A percentile compares a stretch with the other conserved stretches of the same genome.
phyloP scores from a whole-genome alignment of 768 basidiomycete genomes.

The Pleurotus citrinopileatus region DNA sequence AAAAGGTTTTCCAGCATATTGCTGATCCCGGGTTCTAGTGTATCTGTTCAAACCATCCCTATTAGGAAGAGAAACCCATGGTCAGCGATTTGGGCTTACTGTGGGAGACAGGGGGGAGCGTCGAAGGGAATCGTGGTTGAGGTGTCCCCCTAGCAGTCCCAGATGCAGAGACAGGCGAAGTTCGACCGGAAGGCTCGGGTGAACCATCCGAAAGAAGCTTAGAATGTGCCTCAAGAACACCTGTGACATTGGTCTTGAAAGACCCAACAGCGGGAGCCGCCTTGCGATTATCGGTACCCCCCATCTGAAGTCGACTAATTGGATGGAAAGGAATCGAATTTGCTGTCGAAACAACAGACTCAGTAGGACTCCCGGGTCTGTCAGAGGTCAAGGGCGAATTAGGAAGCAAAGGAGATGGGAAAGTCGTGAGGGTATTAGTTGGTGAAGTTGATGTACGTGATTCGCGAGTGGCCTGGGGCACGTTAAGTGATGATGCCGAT shows the following conservation, averaged over 20 bases:
- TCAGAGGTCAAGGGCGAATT: slow-evolving; percentile 35
- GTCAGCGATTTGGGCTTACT: slow-evolving; percentile 39
- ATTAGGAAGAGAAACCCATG: slow-evolving; percentile 1
- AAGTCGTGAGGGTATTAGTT: slow-evolving; percentile 21
- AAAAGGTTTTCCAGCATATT: slow-evolving; percentile 89
- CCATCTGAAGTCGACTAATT: slow-evolving; percentile 63
- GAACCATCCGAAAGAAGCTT: slow-evolving; percentile 65
- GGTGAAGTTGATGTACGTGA: slow-evolving; percentile 42
- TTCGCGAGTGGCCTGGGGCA: slow-evolving; percentile 42
- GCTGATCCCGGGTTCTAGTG: slow-evolving; percentile 86
- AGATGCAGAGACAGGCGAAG: slow-evolving; percentile 70
- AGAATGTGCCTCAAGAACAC: slow-evolving; percentile 75
- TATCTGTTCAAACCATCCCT: slow-evolving; percentile 54
- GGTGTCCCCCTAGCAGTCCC: slow-evolving; percentile 49
- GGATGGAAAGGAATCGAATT: slow-evolving; percentile 62
- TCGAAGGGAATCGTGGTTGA: slow-evolving; percentile 46
- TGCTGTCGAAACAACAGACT: slow-evolving; percentile 72
- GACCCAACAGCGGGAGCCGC: slow-evolving; percentile 90
- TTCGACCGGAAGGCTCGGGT: slow-evolving; percentile 70
- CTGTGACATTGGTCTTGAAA: slow-evolving; percentile 78
- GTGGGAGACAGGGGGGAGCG: slow-evolving; percentile 66
- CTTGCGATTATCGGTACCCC: slow-evolving; percentile 74
- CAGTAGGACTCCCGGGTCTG: slow-evolving; percentile 76
- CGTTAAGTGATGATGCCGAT: slow-evolving; percentile 61
- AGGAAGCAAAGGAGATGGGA: slow-evolving; percentile 27